Base-by-base conservation (phyloP, 305 asterid genomes). In the Plantago lanceolata region DNA sequence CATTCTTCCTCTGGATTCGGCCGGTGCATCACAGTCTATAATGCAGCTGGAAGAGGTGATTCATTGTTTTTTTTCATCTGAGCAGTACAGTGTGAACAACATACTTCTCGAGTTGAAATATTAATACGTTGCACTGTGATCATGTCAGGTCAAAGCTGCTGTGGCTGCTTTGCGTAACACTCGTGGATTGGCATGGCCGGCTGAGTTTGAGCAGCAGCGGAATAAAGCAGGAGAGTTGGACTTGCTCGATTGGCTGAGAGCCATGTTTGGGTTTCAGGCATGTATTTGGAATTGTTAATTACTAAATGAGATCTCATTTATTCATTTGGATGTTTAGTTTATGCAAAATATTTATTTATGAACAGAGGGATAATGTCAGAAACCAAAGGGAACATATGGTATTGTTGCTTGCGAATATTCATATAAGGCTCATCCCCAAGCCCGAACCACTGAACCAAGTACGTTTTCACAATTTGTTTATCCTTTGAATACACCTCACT, bases 261-360 rank as follows among this genome's bases (percentile, higher is more conserved):
- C 90, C 57, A 84, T 84, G 88, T 85, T 85, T 69, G 91, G 96
- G 63, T 88, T 88, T 79, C 96, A 85, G 89, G 94, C 79, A 81
- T 63, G 81, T 65, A 63, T 54, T 74, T 21, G 60, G 75, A 51
- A 75, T 61, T 78, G 51, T 61, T 77, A 73, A 51, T 51, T 40
- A 69, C 56, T 66, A 52, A 68, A 44, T 56, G 68, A 65, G 61
- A 50, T 65, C 63, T 13, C 37, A 40, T 64, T 64, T 44, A 65
- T 31, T 66, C 68, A 48, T 68, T 35, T 57, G 69, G 56, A 63
- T 49, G 48, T 66, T 43, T 61, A 21, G 61, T 66, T 73, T 73
- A 16, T 43, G 61, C n/a, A n/a, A 49, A 64, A 57, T 62, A 73
- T 37, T 5, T 7, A 8, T 37, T 7, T 37, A 13, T 37, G 73